Conservation (phyloP, 164 flowering plant species). For the Stephania yunnanensis region DNA sequence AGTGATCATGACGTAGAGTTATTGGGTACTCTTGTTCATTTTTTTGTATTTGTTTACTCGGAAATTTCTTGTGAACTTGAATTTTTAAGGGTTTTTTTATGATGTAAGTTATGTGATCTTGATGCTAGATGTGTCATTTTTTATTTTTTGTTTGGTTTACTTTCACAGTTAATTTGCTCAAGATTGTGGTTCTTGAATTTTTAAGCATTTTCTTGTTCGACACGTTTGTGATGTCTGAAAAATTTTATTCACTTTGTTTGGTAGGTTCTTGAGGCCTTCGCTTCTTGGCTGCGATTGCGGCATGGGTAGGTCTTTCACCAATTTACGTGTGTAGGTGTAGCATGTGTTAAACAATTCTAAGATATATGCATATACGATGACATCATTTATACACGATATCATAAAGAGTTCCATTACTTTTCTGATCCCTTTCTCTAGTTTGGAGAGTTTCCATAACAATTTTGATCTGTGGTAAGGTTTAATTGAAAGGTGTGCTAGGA, state of each 20-base stretch:
- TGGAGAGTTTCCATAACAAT: not conserved
- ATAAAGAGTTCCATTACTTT: not conserved
- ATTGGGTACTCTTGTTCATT: not conserved
- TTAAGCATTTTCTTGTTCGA: not conserved
- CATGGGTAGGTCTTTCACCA: constrained; percentile 55
- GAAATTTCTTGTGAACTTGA: not conserved
- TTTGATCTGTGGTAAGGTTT: not conserved
- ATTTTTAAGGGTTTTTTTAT: not conserved
- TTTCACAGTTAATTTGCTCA: not conserved
- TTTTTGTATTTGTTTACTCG: not conserved
- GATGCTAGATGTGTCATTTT: not conserved
- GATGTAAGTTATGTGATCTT: not conserved
- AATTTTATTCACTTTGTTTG: constrained; percentile 12
- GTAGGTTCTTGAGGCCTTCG: constrained; percentile 98
- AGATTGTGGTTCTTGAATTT: not conserved
- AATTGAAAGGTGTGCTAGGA: not conserved
- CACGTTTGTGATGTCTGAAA: not conserved
- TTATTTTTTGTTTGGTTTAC: not conserved
- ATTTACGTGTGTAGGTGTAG: not conserved
- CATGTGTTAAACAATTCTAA: not conserved
- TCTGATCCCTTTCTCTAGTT: not conserved
- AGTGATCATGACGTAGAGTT: not conserved
- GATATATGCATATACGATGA: not conserved
- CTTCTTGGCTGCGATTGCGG: constrained; percentile 91
- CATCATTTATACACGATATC: not conserved